Conservation (phyloP, 208 protist species). For the Leishmania mexicana region DNA sequence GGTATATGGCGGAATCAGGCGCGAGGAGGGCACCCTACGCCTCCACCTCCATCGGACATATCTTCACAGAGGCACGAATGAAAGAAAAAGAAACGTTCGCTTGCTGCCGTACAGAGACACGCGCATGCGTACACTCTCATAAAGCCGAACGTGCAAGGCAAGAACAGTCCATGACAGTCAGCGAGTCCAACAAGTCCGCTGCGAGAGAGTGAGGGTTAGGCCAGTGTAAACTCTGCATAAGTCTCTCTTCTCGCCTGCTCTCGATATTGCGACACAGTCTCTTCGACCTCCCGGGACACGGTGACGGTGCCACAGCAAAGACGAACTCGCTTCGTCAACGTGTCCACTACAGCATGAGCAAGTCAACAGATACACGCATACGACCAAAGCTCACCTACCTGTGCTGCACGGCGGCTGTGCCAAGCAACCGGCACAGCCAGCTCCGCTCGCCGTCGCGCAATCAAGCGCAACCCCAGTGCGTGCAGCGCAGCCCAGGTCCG, state of each 20-base stretch:
- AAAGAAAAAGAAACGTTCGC: background rate
- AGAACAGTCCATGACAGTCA: background rate
- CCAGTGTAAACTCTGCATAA: too few species aligned
- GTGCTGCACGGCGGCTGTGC: background rate
- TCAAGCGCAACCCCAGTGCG: background rate
- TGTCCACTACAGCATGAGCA: background rate
- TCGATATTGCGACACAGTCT: too few species aligned
- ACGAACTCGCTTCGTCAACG: too few species aligned
- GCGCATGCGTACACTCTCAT: background rate
- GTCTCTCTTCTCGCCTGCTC: too few species aligned
- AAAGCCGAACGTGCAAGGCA: background rate
- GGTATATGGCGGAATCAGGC: background rate
- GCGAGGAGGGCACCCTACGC: too few species aligned
- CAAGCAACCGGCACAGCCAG: background rate
- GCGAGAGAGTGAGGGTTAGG: too few species aligned
- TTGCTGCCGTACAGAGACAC: background rate
- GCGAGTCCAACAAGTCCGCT: too few species aligned
- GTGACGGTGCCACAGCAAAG: too few species aligned
- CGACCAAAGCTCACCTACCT: background rate
- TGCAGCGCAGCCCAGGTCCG: background rate
- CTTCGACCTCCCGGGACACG: too few species aligned
- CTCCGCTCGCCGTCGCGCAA: background rate
- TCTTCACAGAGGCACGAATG: background rate
- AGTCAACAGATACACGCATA: background rate
- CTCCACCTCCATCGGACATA: too few species aligned